Base-by-base conservation (phyloP, 345 rosid species). In the Eucalyptus sp. region DNA sequence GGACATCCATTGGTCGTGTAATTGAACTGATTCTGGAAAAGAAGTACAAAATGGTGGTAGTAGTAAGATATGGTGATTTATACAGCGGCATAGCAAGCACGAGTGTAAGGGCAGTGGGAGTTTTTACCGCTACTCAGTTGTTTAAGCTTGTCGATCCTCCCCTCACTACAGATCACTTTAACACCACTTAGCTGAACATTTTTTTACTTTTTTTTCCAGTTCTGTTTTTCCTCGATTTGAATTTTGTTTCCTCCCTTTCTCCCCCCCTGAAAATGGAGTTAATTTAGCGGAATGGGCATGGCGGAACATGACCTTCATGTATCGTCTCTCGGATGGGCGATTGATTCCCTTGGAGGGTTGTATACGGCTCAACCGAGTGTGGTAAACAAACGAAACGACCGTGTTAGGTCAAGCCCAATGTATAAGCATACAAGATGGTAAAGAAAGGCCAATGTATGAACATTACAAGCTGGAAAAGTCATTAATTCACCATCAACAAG, bases 1-100 rank as follows among this genome's bases (percentile, higher is more conserved):
- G 92, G 29, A 92, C 96, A 81, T 92, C 96, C 17, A 90, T 93
- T 3, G 94, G 93, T 43, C 94, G 92, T 86, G 95, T 94, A 86
- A 89, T 95, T 83, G 93, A 96, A 92, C 92, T 96, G 54, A 89
- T 96, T 52, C 88, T 94, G 88, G 94, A 93, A 86, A 95, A 95
- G 93, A 94, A 92, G 91, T 92, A 93, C 88, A 91, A 92, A 90
- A 95, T 95, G 98, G 95, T 95, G 41, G 89, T 95, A 52, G 95
- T 96, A 27, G 92, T 94, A 51, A 92, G 91, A 88, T 87, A 92
- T 86, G 88, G 91, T 80, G 90, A 93, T 80, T 85, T 90, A 58
- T 68, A 90, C 49, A 89, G 90, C 27, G 88, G 79, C n/a, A 90
- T 68, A 37, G 89, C 91, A 79, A 90, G 91, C 89, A 90, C 94